These are phyloP conservation scores for Crithidia expoeki DNA, from an alignment of 208 protist genomes.

Conservation along the genomic window DNA sequence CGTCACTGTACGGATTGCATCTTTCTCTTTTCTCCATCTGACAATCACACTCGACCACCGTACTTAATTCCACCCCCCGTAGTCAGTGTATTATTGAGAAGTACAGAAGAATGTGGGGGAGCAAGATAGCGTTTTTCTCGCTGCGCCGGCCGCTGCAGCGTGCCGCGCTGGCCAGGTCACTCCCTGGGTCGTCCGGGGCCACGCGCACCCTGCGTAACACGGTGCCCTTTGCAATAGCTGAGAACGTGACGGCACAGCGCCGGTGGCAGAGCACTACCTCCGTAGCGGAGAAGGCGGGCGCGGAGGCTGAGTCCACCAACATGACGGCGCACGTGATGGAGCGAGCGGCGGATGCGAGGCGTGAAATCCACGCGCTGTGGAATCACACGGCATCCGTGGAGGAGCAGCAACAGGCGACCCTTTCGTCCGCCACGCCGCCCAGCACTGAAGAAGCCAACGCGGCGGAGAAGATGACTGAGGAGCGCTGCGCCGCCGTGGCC, in stretches of 20 bases:
- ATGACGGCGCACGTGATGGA: conserved; percentile 55
- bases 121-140: conserved; percentile 10
- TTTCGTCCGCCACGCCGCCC: not conserved
- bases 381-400: conserved; percentile 11
- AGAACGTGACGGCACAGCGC: not conserved
- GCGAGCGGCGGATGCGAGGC: conserved; percentile 57
- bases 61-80: no score
- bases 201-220: not conserved
- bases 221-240: not conserved
- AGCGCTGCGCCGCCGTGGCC: conserved; percentile 33
- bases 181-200: not conserved
- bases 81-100: no score
- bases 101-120: conserved; percentile 20
- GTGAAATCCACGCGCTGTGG: conserved; percentile 84
- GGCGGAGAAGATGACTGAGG: conserved; percentile 26
- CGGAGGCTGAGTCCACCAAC: not conserved
- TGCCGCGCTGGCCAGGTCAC: not conserved
- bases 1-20: no score
- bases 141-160: conserved; percentile 12
- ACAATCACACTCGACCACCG: no score
- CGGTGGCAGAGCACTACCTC: conserved; percentile 7
- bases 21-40: no score
- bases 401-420: conserved; percentile 18
- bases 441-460: conserved; percentile 5
- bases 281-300: conserved; percentile 1